Percentiles rank a stretch among this genome's conserved stretches.
These are phyloP conservation scores for Lodderomyces theae DNA, from an alignment of 1,139 yeast genomes.

Conservation along the genomic window DNA sequence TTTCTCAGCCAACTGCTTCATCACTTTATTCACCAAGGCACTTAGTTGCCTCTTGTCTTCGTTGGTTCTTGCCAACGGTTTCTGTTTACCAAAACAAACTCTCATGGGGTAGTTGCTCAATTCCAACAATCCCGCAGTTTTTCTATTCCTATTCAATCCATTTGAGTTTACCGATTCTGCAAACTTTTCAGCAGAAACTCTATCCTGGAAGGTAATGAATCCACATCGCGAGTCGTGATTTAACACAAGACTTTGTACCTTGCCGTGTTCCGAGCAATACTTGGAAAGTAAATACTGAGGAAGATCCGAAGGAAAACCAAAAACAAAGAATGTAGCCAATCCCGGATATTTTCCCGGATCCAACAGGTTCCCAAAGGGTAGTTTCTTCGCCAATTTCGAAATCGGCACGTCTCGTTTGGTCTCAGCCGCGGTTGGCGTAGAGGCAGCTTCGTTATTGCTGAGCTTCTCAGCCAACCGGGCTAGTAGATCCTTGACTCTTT, in stretches of 20 bases:
- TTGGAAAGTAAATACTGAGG: conserved; percentile 60
- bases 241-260: conserved; percentile 48
- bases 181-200: conserved; percentile 54
- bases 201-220: conserved; percentile 50
- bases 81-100: conserved; percentile 64
- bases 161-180: conserved; percentile 35
- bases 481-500: conserved; percentile 32
- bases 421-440: conserved; percentile 5
- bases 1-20: conserved; percentile 52
- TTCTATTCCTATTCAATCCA: conserved; percentile 26
- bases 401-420: conserved; percentile 32
- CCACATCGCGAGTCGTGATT: conserved; percentile 67
- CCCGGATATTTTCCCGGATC: conserved; percentile 39
- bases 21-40: conserved; percentile 53
- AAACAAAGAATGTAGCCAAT: conserved; percentile 60
- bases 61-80: conserved; percentile 44
- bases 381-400: conserved; percentile 46
- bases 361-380: conserved; percentile 53
- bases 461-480: conserved; percentile 40
- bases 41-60: conserved; percentile 54
- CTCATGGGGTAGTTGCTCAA: conserved; percentile 46
- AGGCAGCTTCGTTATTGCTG: conserved; percentile 12
- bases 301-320: conserved; percentile 66
- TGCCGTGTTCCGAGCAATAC: conserved; percentile 45
- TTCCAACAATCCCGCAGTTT: conserved; percentile 36